These are phyloP conservation scores for Auriculariales sp. DNA, from an alignment of 768 basidiomycete species.

Conservation along the genomic window DNA sequence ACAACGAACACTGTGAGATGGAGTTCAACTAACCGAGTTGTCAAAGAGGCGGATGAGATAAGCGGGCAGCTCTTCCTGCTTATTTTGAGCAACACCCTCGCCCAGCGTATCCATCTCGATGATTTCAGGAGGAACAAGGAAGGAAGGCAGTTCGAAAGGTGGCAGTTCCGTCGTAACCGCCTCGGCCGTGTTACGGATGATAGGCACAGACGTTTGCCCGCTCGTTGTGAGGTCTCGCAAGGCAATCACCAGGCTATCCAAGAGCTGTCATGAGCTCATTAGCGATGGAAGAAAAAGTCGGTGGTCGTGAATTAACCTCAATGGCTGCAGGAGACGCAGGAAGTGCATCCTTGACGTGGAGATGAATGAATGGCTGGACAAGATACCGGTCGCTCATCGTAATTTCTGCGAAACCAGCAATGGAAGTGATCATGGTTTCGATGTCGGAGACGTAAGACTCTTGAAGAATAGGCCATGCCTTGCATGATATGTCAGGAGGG, in stretches of 20 bases:
- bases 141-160: slow-evolving; percentile 57
- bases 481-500: neutral
- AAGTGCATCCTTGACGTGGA: slow-evolving; percentile 32
- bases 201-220: slow-evolving; percentile 43
- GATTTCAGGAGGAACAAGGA: slow-evolving; percentile 78
- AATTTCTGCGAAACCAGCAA: slow-evolving; percentile 53
- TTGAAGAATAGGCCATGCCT: slow-evolving; percentile 43
- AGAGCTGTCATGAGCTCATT: slow-evolving; percentile 30
- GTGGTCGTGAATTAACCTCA: slow-evolving; percentile 32
- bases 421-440: slow-evolving; percentile 51
- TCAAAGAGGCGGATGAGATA: slow-evolving; percentile 57
- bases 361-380: slow-evolving; percentile 43
- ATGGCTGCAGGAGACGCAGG: slow-evolving; percentile 36
- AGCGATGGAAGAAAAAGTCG: neutral
- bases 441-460: slow-evolving; percentile 43
- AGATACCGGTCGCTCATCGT: slow-evolving; percentile 43
- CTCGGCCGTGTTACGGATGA: slow-evolving; percentile 42
- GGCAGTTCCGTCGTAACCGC: slow-evolving; percentile 23
- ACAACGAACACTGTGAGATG: neutral
- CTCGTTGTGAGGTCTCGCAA: slow-evolving; percentile 48
- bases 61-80: slow-evolving; percentile 74
- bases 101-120: slow-evolving; percentile 66
- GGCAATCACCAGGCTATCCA: slow-evolving; percentile 55
- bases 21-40: slow-evolving; percentile 30
- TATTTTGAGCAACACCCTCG: slow-evolving; percentile 42